Percentiles rank a stretch among this genome's conserved stretches.
Evolutionary conservation across 1,139 yeast genomes (phyloP).

Genomic region (Yamadazyma membranifaciens): DNA sequence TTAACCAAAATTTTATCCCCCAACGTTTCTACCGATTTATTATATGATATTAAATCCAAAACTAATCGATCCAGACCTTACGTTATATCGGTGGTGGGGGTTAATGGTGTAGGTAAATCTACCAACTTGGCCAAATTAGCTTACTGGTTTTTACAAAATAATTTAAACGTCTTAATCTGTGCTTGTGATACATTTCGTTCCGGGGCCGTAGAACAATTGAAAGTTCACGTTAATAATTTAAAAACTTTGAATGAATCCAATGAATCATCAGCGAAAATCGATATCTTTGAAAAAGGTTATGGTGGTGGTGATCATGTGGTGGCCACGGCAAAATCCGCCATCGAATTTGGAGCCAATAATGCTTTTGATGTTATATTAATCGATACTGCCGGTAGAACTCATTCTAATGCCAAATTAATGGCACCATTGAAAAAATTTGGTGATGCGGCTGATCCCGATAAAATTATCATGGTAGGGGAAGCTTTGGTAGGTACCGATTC

Average conservation of each 20-base stretch:
- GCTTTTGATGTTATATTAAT: constrained; percentile 80
- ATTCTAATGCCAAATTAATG: constrained; percentile 92
- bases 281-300: constrained; percentile 89
- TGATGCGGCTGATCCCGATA: constrained; percentile 92
- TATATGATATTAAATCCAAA: constrained; percentile 70
- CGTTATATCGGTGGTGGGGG: constrained; percentile 95
- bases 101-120: constrained; percentile 96
- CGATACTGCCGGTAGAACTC: constrained; percentile 98
- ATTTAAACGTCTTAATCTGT: constrained; percentile 82
- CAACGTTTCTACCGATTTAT: constrained; percentile 81
- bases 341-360: constrained; percentile 58
- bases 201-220: constrained; percentile 95
- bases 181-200: constrained; percentile 98
- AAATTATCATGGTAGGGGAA: constrained; percentile 97
- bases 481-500: constrained; percentile 98
- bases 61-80: constrained; percentile 59
- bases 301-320: constrained; percentile 95
- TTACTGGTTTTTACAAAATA: constrained; percentile 90
- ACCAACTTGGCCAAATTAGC: constrained; percentile 93
- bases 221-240: constrained; percentile 87
- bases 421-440: constrained; percentile 95
- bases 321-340: constrained; percentile 91
- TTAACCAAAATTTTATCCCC: constrained; percentile 86
- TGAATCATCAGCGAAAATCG: constrained; percentile 56
- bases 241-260: constrained; percentile 44